A percentile compares a stretch with the other conserved stretches of the same genome.
phyloP scores from a whole-genome alignment of 2,329 filamentous ascomycete species.

The Trichocomaceae sp. region DNA sequence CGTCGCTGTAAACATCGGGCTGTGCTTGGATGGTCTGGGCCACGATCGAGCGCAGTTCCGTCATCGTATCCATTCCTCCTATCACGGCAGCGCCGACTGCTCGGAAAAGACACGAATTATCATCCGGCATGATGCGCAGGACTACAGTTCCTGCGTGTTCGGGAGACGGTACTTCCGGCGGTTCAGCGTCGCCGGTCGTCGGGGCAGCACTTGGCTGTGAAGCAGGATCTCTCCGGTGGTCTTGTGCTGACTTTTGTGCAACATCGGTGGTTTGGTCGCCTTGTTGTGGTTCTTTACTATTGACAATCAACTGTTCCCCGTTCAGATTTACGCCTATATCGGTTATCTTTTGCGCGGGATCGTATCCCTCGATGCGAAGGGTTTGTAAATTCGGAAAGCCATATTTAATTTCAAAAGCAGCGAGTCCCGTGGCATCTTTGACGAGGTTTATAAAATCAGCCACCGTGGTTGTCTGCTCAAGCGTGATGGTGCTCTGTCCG shows the following conservation, averaged over 20 bases:
- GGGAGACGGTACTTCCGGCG: constrained; percentile 55
- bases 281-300: constrained; percentile 39
- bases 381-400: constrained; percentile 68
- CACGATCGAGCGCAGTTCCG: constrained; percentile 67
- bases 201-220: neutral
- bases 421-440: constrained; percentile 56
- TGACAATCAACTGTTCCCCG: constrained; percentile 63
- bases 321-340: constrained; percentile 58
- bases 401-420: constrained; percentile 69
- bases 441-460: constrained; percentile 37
- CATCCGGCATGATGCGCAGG: constrained; percentile 90
- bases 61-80: constrained; percentile 59
- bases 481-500: constrained; percentile 62
- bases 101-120: constrained; percentile 91
- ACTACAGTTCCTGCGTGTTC: constrained; percentile 55
- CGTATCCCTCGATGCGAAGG: constrained; percentile 54
- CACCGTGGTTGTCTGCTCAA: constrained; percentile 58
- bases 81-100: constrained; percentile 78
- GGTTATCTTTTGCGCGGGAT: constrained; percentile 44
- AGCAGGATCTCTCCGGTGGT: neutral
- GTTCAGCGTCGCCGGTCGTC: constrained; percentile 44
- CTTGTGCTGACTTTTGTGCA: constrained; percentile 8
- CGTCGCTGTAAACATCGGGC: constrained; percentile 65
- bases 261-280: neutral
- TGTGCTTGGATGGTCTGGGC: constrained; percentile 71